Base-by-base conservation (phyloP, 2,329 filamentous ascomycete species). In the Byssothecium circinans region DNA sequence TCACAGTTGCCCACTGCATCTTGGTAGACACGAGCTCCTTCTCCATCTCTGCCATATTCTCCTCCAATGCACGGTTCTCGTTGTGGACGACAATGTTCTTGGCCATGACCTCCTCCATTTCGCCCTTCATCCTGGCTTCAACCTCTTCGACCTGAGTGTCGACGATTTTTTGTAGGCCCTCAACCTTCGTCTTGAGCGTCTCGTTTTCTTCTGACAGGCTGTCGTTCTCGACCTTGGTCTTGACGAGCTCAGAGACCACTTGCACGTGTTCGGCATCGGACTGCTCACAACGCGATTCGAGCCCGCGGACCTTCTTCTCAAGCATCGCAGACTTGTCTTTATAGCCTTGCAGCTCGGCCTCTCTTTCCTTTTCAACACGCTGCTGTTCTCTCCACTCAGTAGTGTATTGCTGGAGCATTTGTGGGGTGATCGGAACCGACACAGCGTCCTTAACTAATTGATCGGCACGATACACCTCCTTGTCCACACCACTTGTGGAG, bases 381-480 rank as follows among this genome's bases (percentile, higher is more conserved):
- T 87, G 87, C 74, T 91, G 91, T 63, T 96, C 92, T 67, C 95
- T 90, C 91, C 91, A 99, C 66, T 99, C 94, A 0, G 79, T 68
- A 0, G 86, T 87, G 69, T 97, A 99, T 3, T 80, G 75, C 61
- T 88, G 87, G 18, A 99, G 82, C 62, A 87, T 84, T 62, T 95
- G 88, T 0, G 89, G 85, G 0, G 89, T 89, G 33, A 99, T 84
- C 63, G 89, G 88, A 42, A 97, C 81, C 27, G 88, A 86, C 65
- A 91, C 96, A 0, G 94, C 94, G 71, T 99, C 94, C 50, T 88
- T 87, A 12, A 99, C 89, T 51, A 99, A 83, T 60, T 94, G 85
- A 68, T 99, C 94, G 14, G 94, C 94, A 41, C 91, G 86, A 69
- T 99, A 99, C 6, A 99, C 84, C 67, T 96, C 94, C 72, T 96